A percentile compares a stretch with the other conserved stretches of the same genome.
phyloP scores from a whole-genome alignment of 148 eudicot species.

The Talinum fruticosum region DNA sequence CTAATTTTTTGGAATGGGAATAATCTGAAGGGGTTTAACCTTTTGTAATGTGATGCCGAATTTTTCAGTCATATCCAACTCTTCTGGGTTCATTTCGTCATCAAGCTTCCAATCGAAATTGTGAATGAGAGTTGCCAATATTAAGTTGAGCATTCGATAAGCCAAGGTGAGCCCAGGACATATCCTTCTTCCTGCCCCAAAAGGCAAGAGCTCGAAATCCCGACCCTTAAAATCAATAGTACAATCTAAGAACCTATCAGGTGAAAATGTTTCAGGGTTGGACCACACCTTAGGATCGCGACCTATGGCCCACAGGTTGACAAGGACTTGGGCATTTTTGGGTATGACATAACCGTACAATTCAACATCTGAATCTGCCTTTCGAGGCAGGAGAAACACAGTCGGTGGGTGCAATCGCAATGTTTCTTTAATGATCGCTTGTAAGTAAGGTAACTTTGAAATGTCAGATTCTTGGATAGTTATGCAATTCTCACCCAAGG shows the following conservation, averaged over 20 bases:
- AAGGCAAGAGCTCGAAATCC: constrained; percentile 43
- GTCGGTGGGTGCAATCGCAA: constrained; percentile 60
- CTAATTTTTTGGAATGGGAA: constrained; percentile 21
- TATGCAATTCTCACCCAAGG: constrained; percentile 21
- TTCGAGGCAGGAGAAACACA: constrained; percentile 55
- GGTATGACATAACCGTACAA: constrained; percentile 49
- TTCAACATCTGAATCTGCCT: constrained; percentile 42
- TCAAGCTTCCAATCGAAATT: constrained; percentile 57
- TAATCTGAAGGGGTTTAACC: constrained; percentile 24
- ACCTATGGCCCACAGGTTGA: constrained; percentile 75
- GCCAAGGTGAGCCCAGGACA: constrained; percentile 63
- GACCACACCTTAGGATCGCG: constrained; percentile 55
- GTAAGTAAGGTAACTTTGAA: constrained; percentile 54
- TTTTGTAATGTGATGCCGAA: constrained; percentile 49
- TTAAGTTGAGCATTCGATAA: constrained; percentile 32
- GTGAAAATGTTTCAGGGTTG: constrained; percentile 41
- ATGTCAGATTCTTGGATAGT: constrained; percentile 31
- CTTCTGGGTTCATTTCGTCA: constrained; percentile 27
- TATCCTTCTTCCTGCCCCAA: constrained; percentile 65
- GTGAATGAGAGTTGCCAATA: constrained; percentile 50
- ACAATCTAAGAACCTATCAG: constrained; percentile 55
- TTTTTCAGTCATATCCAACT: constrained; percentile 48
- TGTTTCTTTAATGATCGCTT: constrained; percentile 65
- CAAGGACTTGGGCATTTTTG: constrained; percentile 59
- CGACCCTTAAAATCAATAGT: constrained; percentile 47